phyloP scores from a whole-genome alignment of 345 rosid genomes.

The Salix viminalis region DNA sequence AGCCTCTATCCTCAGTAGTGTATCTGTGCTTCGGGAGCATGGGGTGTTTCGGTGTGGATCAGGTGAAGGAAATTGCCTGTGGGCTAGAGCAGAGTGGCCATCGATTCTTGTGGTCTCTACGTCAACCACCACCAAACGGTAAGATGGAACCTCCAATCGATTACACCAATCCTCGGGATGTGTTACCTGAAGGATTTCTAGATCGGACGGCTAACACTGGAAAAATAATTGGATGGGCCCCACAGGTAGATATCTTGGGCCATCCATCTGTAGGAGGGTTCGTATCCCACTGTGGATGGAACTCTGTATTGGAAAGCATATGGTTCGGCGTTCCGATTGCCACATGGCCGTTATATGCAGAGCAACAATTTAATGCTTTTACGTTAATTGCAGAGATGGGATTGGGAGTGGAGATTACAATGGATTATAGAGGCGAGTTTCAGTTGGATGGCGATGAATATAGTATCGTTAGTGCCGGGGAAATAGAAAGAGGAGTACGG shows the following conservation, averaged over 20 bases:
- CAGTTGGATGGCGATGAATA: neutral
- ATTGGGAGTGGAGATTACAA: neutral
- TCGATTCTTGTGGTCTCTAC: conserved; percentile 20
- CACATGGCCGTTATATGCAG: neutral
- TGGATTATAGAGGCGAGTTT: neutral
- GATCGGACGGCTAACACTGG: neutral
- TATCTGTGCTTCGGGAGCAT: conserved; percentile 20
- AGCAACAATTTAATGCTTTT: conserved; percentile 12
- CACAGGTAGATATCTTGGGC: neutral
- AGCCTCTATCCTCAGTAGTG: conserved; percentile 8
- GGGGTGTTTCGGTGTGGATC: conserved; percentile 12
- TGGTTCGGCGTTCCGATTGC: conserved; percentile 14
- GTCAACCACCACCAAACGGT: neutral
- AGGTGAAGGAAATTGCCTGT: conserved; percentile 10
- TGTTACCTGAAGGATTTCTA: neutral
- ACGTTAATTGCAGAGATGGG: neutral
- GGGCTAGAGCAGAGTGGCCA: conserved; percentile 9
- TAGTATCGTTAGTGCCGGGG: neutral
- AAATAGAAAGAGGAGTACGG: neutral
- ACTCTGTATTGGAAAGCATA: conserved; percentile 2
- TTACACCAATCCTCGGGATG: neutral
- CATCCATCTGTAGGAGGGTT: conserved; percentile 8
- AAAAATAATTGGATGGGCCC: conserved; percentile 10
- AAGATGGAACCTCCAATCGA: neutral
- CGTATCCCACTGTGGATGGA: conserved; percentile 18